Base-by-base conservation (phyloP, 2,329 filamentous ascomycete species). In the Neophaeococcomyces mojaviensis region DNA sequence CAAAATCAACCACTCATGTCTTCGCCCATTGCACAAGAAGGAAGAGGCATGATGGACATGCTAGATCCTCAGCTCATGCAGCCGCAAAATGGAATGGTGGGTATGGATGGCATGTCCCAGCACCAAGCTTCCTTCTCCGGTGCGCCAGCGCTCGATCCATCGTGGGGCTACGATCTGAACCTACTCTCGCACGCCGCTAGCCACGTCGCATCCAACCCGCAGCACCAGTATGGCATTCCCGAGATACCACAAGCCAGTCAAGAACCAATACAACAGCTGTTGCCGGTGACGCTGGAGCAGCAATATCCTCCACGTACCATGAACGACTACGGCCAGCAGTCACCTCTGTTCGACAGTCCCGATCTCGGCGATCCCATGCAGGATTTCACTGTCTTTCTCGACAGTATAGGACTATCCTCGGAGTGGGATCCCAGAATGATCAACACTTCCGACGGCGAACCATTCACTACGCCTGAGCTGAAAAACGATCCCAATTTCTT, bases 131-230 rank as follows among this genome's bases (percentile, higher is more conserved):
- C 65, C 9, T 63, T 68, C 40, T 59, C 69, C 45, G 68, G 68
- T 39, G 63, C 67, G 41, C 58, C 66, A n/a, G 65, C 69, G 35
- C 69, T 70, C 51, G 71, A 72, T 57, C 69, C 68, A 3, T 70
- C 68, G 4, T 72, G 69, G 69, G 69, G 69, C n/a, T 72, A 72
- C 52, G 69, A 72, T 47, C 54, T 72, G 47, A 72, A 72, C 48
- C 59, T 72, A 13, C 58, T 72, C 26, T 72, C 69, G 8, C 69
- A 72, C 58, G 69, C 69, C 20, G 69, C 69, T 9, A 71, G 68
- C 46, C 69, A 72, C 62, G 69, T 72, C 32, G 69, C 69, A 18
- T 62, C 70, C 24, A 68, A 70, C 50, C 65, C 66, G 13, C 68
- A 71, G 50, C 39, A 41, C 18, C 50, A 52, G 46, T 51, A 57